A percentile compares a stretch with the other conserved stretches of the same genome.
These are phyloP conservation scores for Amesomyces nigricolor DNA, from an alignment of 2,329 filamentous ascomycete genomes.

Conservation along the genomic window DNA sequence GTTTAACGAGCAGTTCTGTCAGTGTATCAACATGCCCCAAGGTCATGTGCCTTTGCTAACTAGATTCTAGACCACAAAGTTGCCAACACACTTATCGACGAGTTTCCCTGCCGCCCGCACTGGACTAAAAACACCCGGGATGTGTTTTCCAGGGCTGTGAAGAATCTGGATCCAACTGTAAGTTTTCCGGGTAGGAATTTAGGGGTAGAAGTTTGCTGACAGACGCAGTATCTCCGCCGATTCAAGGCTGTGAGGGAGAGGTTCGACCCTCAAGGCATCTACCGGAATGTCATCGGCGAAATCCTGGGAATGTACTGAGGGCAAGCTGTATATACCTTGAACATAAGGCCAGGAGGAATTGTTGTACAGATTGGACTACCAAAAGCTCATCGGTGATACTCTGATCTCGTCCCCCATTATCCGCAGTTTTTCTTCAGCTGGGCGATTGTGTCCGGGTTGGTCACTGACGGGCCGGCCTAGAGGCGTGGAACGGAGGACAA, in stretches of 20 bases:
- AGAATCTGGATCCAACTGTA: slow-evolving; percentile 43
- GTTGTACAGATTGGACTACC: too few species aligned
- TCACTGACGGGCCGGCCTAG: neutral
- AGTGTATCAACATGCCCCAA: slow-evolving; percentile 18
- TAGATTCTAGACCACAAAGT: slow-evolving; percentile 37
- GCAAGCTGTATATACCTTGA: neutral
- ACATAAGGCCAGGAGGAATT: too few species aligned
- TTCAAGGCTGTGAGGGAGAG: slow-evolving; percentile 45
- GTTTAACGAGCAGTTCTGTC: slow-evolving; percentile 48
- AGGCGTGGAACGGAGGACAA: neutral
- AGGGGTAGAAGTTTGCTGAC: neutral
- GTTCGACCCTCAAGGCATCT: slow-evolving; percentile 45
- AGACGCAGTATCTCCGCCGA: slow-evolving; percentile 36
- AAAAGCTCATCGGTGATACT: too few species aligned
- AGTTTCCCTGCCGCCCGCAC: slow-evolving; percentile 47
- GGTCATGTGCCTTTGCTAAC: neutral
- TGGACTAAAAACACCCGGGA: slow-evolving; percentile 51
- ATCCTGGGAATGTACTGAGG: slow-evolving; percentile 40
- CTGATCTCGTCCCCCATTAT: too few species aligned
- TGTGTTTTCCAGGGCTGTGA: slow-evolving; percentile 39
- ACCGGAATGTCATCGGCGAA: slow-evolving; percentile 44
- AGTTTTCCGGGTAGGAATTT: slow-evolving; percentile 16
- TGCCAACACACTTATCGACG: slow-evolving; percentile 41
- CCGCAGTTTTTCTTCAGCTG: too few species aligned
- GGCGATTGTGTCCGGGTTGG: neutral